Conservation (phyloP, 2,329 filamentous ascomycete genomes). For the Stachybotrys chartarum region DNA sequence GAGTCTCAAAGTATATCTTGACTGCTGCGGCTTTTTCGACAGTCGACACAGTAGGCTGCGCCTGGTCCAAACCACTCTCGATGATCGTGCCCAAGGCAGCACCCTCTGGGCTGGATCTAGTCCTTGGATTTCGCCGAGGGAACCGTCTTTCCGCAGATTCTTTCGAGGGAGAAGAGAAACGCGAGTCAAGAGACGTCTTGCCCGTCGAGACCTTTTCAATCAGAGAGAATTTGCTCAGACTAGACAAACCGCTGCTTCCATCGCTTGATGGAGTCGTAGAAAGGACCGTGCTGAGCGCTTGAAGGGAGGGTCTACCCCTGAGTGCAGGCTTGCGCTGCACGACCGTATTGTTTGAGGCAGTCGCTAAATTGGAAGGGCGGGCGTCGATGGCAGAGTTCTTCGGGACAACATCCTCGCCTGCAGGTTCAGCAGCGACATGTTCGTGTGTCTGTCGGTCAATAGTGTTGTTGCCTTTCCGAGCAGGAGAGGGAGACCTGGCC, state of each 20-base stretch:
- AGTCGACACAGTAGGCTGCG: slow-evolving; percentile 40
- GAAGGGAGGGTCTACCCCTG: slow-evolving; percentile 16
- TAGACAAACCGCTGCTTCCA: slow-evolving; percentile 14
- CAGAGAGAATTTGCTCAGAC: slow-evolving; percentile 16
- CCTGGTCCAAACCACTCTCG: slow-evolving; percentile 16
- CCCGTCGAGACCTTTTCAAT: slow-evolving; percentile 17
- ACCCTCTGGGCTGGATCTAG: slow-evolving; percentile 27
- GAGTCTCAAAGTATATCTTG: slow-evolving; percentile 80
- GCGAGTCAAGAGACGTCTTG: slow-evolving; percentile 27
- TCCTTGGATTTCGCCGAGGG: slow-evolving; percentile 24
- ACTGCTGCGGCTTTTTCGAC: slow-evolving; percentile 73
- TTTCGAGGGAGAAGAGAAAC: slow-evolving; percentile 13
- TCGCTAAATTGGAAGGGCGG: slow-evolving; percentile 13
- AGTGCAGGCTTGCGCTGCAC: slow-evolving; percentile 14
- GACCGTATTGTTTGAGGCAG: slow-evolving; percentile 19
- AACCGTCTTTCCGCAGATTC: slow-evolving; percentile 14
- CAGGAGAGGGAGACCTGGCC: background rate
- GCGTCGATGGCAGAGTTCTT: slow-evolving; percentile 18
- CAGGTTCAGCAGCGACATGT: background rate
- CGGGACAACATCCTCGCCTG: slow-evolving; percentile 1
- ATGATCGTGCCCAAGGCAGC: slow-evolving; percentile 26
- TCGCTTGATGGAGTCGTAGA: slow-evolving; percentile 11
- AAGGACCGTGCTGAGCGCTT: slow-evolving; percentile 9
- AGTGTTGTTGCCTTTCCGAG: slow-evolving; percentile 3
- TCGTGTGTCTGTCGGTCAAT: background rate